phyloP scores from a whole-genome alignment of 441 rosid genomes.

The Omphalea diandra region DNA sequence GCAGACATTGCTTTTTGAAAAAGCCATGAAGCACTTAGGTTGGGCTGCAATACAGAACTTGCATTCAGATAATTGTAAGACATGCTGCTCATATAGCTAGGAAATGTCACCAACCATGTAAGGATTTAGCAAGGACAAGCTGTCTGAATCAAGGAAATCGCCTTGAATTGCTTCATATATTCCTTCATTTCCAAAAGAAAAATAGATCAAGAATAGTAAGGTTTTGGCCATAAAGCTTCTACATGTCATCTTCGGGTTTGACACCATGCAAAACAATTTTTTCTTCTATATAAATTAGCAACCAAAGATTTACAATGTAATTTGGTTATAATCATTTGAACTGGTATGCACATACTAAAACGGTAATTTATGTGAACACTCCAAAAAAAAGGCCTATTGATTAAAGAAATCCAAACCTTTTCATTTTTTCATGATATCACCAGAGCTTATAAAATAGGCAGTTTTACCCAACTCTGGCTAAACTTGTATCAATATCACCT shows the following conservation, averaged over 20 bases:
- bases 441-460: too few relatives aligned
- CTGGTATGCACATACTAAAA: neutral
- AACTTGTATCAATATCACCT: too few relatives aligned
- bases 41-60: constrained; percentile 56
- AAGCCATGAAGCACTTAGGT: constrained; percentile 90
- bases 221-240: neutral
- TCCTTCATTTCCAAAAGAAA: constrained; percentile 44
- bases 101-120: constrained; percentile 65
- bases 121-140: constrained; percentile 89
- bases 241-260: too few relatives aligned
- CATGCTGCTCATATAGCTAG: constrained; percentile 12
- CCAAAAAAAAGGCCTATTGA: too few relatives aligned
- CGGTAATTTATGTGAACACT: neutral
- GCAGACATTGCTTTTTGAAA: constrained; percentile 98
- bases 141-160: constrained; percentile 65
- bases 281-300: neutral
- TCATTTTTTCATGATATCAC: too few relatives aligned
- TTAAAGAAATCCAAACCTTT: too few relatives aligned
- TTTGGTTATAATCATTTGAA: neutral
- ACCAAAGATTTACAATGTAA: neutral
- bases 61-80: constrained; percentile 13
- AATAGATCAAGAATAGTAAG: constrained; percentile 6
- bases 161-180: constrained; percentile 76
- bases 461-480: too few relatives aligned
- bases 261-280: constrained; percentile 1